Evolutionary conservation across 768 basidiomycete genomes (phyloP), one percentile per base, ranked within the genome.

Genomic region (Podaxis rugospora): DNA sequence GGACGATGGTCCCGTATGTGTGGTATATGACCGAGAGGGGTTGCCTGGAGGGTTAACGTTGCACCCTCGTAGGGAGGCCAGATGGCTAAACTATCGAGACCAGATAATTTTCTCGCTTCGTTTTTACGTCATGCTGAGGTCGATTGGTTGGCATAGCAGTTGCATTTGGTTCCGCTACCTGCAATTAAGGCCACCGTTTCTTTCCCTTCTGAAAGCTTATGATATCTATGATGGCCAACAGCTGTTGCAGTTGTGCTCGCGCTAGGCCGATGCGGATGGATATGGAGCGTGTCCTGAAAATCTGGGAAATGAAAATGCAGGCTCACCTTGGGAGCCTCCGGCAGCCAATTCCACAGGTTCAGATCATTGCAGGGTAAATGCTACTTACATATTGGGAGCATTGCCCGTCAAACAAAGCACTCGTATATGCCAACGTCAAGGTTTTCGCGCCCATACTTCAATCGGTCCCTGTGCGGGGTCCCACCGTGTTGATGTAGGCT

Each of bases 101-200:
- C 50, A 47, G 18, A 46, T 57, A 13, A 35, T 47, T 47, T 35
- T 54, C 52, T 37, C 40, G 52, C 14, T 10, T 54, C 36, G 16
- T 37, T 51, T 32, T 59, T 51, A 59, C 57, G 57, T 59, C 57
- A 59, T 10, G n/a, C 16, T 23, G 36, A 13, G 28, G 14, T 28
- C 21, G 39, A 27, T 50, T 35, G 49, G 57, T 59, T 59, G 57
- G 57, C 57, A 58, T 58, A 51, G 36, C 11, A 5, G 28, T 36
- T 36, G 42, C 47, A 27, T 4, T 39, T 35, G 16, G 14, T 14
- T 21, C 6, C 27, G 40, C 11, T 11, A 42, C 42, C 25, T 32
- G 40, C 6, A 23, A 55, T 55, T 55, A 9, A 28, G 37, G 36
- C 37, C 21, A 7, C 10, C 5, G 4, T 37, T 11, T 55, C 27